Evolutionary conservation across 169 alveolate species (phyloP), one percentile per base, ranked within the genome.

Genomic region (Neospora caninum): DNA sequence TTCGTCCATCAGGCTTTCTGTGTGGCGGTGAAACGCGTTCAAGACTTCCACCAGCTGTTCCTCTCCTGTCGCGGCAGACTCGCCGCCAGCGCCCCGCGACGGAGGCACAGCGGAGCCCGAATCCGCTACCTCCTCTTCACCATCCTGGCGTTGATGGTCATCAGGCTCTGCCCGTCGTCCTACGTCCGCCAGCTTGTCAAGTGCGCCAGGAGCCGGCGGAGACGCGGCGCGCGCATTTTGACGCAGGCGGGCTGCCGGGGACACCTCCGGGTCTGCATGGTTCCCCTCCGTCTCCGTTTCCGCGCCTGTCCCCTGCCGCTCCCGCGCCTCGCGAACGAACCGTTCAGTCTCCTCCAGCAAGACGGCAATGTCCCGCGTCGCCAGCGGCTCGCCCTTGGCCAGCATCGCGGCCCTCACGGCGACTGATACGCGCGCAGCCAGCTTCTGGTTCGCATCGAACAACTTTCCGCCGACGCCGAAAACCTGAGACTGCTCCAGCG

Each of bases 361-460:
- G 18, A 25, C 39, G 41, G 1, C 69, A 18, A 41, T 27, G 67
- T 41, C 89, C 25, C 38, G 7, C 67, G 20, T 43, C 25, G 9
- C 27, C 25, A 38, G 69, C 89, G 25, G 34, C 89, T 82, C 41
- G 67, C 89, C 89, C 89, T 82, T 82, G 18, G 89, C 89, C 25
- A 82, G 13, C 69, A 41, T 41, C 31, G 89, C 89, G 16, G 89
- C 89, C 41, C 64, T 64, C 69, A 82, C 64, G 6, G 89, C 89
- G 10, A 82, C 67, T 0, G 89, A 6, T 0, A 82, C 89, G 53
- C 67, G 89, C 38, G 64, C 42, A 13, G 43, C 84, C 18, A 34
- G 84, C 42, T 73, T 41, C 18, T 73, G 84, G 7, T 18, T 73
- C 43, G 39, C 42, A 18, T 36, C 42, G 39, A 43, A 13, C 84